Evolutionary conservation across 2,329 filamentous ascomycete genomes (phyloP), one percentile per base, ranked within the genome.

Genomic region (Curvularia verruculosa): DNA sequence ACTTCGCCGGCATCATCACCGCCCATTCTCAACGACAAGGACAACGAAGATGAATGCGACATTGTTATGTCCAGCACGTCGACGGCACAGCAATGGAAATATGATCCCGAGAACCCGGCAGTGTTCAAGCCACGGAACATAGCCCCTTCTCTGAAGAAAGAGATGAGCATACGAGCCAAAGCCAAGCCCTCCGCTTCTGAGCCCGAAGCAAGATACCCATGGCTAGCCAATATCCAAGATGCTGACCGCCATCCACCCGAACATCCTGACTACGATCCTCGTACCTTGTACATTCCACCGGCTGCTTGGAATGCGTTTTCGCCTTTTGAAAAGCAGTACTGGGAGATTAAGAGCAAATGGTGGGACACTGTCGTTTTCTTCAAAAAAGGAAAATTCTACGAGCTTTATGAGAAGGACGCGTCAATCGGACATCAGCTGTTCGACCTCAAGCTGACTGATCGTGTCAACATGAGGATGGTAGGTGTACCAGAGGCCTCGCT

Each of bases 391-490:
- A 99, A 99, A 70, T 99, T 99, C 77, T 99, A 97, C 73, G 95
- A 99, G 75, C 83, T 99, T 0, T 99, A 98, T 71, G 95, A 99
- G 75, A 96, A 97, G 59, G 95, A 99, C 77, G 95, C 95, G 5
- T 96, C 94, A 0, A 89, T 98, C 54, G 95, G 95, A 4, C 93
- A 99, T 73, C 95, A 98, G 75, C 83, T 97, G 15, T 99, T 99
- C 68, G 95, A 99, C 75, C 84, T 99, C 54, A 99, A 99, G 79
- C 88, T 99, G 73, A 99, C 95, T 0, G 95, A 99, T 69, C 87
- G 95, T 52, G 95, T 99, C 75, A 99, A 99, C 75, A 99, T 99
- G 95, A 90, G 94, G 65, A 99, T 99, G 95, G 95, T 98, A 2
- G 95, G 95, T 59, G 95, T 99, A 0, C 95, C 95, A 0, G 95